phyloP scores from a whole-genome alignment of 1,284 basidiomycete genomes.

The Trichosporon asahii region DNA sequence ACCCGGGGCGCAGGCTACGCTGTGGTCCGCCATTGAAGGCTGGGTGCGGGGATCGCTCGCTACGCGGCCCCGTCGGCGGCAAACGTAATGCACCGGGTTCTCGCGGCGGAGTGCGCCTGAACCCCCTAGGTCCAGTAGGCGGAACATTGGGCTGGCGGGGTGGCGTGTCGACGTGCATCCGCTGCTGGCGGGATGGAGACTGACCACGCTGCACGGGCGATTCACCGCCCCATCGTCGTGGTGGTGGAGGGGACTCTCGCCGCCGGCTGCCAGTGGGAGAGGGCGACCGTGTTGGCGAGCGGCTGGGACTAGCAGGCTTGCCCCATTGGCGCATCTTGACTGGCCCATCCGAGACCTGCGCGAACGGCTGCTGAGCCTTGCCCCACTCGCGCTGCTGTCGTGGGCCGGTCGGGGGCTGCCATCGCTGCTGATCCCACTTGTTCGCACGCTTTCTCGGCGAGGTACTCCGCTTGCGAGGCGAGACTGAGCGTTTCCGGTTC shows the following conservation, averaged over 20 bases:
- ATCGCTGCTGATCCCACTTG: constrained; percentile 7
- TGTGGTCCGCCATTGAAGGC: neutral
- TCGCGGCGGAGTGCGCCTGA: constrained; percentile 1
- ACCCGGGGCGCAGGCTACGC: neutral
- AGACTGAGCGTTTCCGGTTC: neutral
- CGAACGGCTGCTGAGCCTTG: neutral
- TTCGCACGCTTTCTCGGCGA: neutral
- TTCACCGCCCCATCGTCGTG: constrained; percentile 4
- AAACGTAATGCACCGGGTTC: constrained; percentile 6
- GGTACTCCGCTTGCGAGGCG: neutral
- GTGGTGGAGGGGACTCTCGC: constrained; percentile 1
- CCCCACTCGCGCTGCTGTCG: neutral
- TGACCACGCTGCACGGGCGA: neutral
- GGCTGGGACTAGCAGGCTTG: neutral
- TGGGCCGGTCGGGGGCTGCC: neutral
- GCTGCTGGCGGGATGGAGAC: neutral
- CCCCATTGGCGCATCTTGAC: constrained; percentile 27
- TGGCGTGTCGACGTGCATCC: neutral
- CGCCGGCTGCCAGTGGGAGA: neutral
- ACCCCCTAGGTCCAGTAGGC: constrained; percentile 13
- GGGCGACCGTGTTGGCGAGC: neutral
- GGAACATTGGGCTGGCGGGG: constrained; percentile 5
- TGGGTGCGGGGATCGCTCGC: neutral
- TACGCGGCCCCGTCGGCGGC: neutral
- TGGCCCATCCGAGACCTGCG: constrained; percentile 11